A percentile compares a stretch with the other conserved stretches of the same genome.
phyloP scores from a whole-genome alignment of 2,329 filamentous ascomycete genomes.

The Endothia cerciana region DNA sequence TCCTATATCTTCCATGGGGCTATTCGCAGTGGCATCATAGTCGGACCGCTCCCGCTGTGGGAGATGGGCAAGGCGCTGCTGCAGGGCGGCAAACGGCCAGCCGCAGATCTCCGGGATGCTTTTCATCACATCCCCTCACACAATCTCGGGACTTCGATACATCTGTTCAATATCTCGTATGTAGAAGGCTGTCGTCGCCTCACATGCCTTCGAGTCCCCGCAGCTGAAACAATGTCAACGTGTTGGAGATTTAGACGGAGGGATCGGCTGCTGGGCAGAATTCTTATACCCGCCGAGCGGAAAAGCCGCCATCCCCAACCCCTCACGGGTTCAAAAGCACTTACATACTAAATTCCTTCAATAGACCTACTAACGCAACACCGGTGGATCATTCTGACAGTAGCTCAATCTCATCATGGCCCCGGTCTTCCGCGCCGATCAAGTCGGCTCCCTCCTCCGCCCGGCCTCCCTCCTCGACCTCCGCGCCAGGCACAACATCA shows the following conservation, averaged over 20 bases:
- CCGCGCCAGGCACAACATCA: conserved; percentile 15
- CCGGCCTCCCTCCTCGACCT: conserved; percentile 14
- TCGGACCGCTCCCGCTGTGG: too few species aligned
- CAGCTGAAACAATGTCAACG: background rate
- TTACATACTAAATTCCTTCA: background rate
- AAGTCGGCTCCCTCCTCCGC: conserved; percentile 24
- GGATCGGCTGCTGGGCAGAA: background rate
- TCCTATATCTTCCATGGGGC: too few species aligned
- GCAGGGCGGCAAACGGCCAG: too few species aligned
- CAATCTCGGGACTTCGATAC: background rate
- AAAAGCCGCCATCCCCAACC: background rate
- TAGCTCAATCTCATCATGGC: conserved; percentile 7
- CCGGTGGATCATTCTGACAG: background rate
- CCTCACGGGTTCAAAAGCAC: background rate
- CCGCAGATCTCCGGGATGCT: too few species aligned
- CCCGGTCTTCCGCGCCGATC: conserved; percentile 20
- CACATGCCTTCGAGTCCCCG: background rate
- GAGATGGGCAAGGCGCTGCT: too few species aligned
- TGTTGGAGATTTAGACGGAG: background rate
- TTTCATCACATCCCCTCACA: too few species aligned
- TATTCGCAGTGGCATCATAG: too few species aligned
- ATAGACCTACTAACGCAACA: too few species aligned
- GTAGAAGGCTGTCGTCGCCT: background rate
- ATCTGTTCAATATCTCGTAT: background rate
- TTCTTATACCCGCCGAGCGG: background rate